Percentiles rank a stretch among this genome's conserved stretches.
Evolutionary conservation across 1,139 yeast species (phyloP).

Genomic region (Suhomyces bokatorum): DNA sequence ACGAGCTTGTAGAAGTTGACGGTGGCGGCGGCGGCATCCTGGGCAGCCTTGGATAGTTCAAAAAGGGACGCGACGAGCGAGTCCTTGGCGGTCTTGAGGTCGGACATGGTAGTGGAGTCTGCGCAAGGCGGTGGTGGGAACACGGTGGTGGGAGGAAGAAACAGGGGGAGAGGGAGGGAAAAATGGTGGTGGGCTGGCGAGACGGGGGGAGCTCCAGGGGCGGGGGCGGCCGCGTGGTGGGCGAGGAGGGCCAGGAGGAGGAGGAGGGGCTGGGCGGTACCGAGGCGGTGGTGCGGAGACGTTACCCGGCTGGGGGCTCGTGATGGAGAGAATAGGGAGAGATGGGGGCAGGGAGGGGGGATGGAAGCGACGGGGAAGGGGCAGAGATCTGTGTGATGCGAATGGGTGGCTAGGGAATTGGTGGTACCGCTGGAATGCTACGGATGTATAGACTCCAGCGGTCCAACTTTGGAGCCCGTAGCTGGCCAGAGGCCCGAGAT

Average conservation of each 20-base stretch:
- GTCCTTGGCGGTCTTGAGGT: slow-evolving; percentile 43
- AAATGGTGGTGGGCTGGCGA: slow-evolving; percentile 1
- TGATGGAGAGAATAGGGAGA: background rate
- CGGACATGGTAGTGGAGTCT: slow-evolving; percentile 28
- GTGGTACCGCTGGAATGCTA: no score
- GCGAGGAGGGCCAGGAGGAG: slow-evolving; percentile 8
- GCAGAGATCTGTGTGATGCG: background rate
- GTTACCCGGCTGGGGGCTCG: slow-evolving; percentile 10
- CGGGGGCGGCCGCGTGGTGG: slow-evolving; percentile 3
- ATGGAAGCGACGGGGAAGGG: no score
- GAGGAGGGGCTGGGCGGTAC: background rate
- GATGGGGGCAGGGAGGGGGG: background rate
- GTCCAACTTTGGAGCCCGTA: background rate
- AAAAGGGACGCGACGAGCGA: slow-evolving; percentile 74
- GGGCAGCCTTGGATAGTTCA: slow-evolving; percentile 79
- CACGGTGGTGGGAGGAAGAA: slow-evolving; percentile 5
- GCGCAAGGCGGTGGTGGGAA: slow-evolving; percentile 11
- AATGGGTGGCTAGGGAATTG: no score
- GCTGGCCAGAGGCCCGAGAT: background rate
- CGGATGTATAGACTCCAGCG: background rate
- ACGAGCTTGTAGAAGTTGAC: slow-evolving; percentile 68
- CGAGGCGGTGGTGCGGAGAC: slow-evolving; percentile 5
- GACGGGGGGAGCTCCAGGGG: background rate
- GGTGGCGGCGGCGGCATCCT: slow-evolving; percentile 76
- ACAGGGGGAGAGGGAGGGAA: background rate